phyloP scores from a whole-genome alignment of 352 stramenopile genomes.

The Globisporangium paroecandrum region DNA sequence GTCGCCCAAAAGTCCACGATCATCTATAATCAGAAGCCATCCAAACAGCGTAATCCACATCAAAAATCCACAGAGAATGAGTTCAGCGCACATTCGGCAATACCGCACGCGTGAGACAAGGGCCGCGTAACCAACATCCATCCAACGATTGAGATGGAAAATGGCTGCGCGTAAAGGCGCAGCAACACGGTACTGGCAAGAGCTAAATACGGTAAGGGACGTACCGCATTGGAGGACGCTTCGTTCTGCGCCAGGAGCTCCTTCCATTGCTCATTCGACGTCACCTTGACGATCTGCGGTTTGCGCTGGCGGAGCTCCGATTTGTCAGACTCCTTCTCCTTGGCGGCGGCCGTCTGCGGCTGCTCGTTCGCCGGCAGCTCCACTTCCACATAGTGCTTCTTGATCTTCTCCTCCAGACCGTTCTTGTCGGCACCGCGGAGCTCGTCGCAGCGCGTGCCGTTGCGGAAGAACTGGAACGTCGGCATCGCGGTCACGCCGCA shows the following conservation, averaged over 20 bases:
- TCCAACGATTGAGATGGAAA: not conserved
- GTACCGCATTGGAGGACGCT: conserved; percentile 39
- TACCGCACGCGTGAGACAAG: conserved; percentile 7
- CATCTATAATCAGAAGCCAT: conserved; percentile 31
- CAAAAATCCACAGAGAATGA: not conserved
- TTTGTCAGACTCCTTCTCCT: conserved; percentile 21
- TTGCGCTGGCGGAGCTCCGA: conserved; percentile 62
- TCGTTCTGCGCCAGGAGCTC: conserved; percentile 45
- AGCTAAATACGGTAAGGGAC: conserved; percentile 12
- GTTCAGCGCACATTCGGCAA: conserved; percentile 1
- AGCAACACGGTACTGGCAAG: not conserved
- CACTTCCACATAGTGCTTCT: conserved; percentile 80
- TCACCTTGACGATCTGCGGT: conserved; percentile 39
- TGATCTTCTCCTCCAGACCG: conserved; percentile 51
- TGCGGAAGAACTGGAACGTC: conserved; percentile 95
- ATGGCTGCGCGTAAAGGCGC: conserved; percentile 1
- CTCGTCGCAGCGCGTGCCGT: conserved; percentile 86
- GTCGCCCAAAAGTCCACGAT: conserved; percentile 84
- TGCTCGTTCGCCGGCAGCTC: conserved; percentile 67
- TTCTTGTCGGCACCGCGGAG: conserved; percentile 80
- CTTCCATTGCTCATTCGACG: conserved; percentile 52
- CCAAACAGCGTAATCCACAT: conserved; percentile 14
- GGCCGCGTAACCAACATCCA: not conserved
- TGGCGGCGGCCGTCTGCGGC: conserved; percentile 11
- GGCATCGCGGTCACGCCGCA: conserved; percentile 91